Evolutionary conservation across 116 monocot genomes (phyloP).

Genomic region (Cymodocea nodosa): DNA sequence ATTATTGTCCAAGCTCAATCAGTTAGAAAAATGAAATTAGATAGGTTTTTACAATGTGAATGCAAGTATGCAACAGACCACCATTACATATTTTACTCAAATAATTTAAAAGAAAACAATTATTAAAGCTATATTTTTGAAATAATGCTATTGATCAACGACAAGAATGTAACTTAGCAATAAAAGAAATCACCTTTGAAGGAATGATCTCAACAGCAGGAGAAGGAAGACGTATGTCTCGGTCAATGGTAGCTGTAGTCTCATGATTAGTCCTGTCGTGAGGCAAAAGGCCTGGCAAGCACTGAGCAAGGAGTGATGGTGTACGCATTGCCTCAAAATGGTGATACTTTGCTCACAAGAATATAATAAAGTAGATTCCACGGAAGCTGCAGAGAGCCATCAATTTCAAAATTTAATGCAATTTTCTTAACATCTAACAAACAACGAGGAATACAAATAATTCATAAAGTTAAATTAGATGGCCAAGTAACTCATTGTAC

Average conservation of each 20-base stretch:
- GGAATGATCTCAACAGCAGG: slow-evolving; percentile 85
- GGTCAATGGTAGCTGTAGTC: slow-evolving; percentile 36
- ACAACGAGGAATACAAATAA: too few species aligned
- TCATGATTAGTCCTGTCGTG: slow-evolving; percentile 40
- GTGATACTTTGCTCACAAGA: too few species aligned
- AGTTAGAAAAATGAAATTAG: too few species aligned
- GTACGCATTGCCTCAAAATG: slow-evolving; percentile 33
- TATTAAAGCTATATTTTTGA: neutral
- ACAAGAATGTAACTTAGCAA: neutral
- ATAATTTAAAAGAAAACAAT: neutral
- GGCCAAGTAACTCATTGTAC: too few species aligned
- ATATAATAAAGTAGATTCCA: too few species aligned
- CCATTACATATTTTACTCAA: neutral
- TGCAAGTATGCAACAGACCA: neutral
- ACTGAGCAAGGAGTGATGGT: slow-evolving; percentile 58
- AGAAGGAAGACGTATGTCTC: slow-evolving; percentile 48
- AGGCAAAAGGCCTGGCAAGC: slow-evolving; percentile 57
- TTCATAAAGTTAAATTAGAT: too few species aligned
- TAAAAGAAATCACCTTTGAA: slow-evolving; percentile 43
- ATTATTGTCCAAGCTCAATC: too few species aligned
- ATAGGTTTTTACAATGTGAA: too few species aligned
- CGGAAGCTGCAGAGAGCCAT: too few species aligned
- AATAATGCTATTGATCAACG: neutral
- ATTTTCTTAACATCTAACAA: too few species aligned
- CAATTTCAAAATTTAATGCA: too few species aligned